Evolutionary conservation across 306 rosid species (phyloP).

Genomic region (Trifolium repens): DNA sequence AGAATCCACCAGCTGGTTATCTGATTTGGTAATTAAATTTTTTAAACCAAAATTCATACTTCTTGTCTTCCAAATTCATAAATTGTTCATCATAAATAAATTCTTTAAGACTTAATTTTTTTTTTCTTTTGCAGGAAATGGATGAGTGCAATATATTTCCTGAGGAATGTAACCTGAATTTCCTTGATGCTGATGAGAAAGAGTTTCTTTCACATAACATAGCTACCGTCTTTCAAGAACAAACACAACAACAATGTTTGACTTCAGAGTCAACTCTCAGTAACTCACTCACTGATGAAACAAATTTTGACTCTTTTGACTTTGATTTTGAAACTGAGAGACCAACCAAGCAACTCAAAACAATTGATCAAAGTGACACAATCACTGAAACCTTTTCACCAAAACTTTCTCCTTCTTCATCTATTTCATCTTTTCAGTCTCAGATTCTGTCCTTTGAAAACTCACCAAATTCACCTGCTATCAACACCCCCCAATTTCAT

Average conservation of each 20-base stretch:
- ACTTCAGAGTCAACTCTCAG: constrained; percentile 51
- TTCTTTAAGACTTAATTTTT: neutral
- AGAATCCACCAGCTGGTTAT: neutral
- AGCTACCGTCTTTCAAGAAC: constrained; percentile 39
- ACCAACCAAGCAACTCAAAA: constrained; percentile 33
- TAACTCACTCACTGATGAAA: constrained; percentile 48
- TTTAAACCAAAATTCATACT: neutral
- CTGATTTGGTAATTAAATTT: constrained; percentile 5
- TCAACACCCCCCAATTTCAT: constrained; percentile 35
- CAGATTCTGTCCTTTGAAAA: constrained; percentile 68
- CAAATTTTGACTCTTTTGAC: constrained; percentile 34
- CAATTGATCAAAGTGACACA: neutral
- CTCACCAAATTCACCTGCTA: constrained; percentile 21
- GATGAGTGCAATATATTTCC: constrained; percentile 51
- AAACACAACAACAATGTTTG: constrained; percentile 42
- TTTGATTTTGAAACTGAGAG: constrained; percentile 42
- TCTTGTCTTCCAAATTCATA: neutral
- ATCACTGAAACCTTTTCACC: constrained; percentile 38
- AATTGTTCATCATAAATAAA: neutral
- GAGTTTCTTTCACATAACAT: constrained; percentile 48
- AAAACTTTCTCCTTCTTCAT: constrained; percentile 52
- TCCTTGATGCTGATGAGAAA: constrained; percentile 41
- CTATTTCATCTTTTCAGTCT: constrained; percentile 48
- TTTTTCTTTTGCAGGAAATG: constrained; percentile 44
- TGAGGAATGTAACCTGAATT: constrained; percentile 42